Evolutionary conservation across 306 rosid genomes (phyloP), one percentile per base, ranked within the genome.

Genomic region (Arachis stenosperma): DNA sequence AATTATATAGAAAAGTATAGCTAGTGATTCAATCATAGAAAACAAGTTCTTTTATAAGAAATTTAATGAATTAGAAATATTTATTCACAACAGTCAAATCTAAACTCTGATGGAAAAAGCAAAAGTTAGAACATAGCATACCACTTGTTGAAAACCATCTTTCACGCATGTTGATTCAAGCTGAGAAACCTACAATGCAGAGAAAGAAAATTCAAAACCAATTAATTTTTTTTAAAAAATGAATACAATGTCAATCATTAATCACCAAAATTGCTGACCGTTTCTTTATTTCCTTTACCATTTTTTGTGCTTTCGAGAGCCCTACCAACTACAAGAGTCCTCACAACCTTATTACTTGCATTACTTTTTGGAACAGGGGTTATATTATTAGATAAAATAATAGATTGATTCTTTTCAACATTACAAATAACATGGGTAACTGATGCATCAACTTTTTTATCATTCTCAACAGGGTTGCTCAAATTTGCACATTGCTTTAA

Each of bases 101-200:
- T 22, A 36, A 15, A 71, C 4, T 46, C 33, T 47, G 60, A 67
- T 11, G 22, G 41, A 55, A 68, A 60, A 7, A 64, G 54, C 47
- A 71, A 59, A 57, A 46, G 73, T 15, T 36, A 33, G 13, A 44
- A 72, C 55, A 68, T 61, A 68, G 69, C 87, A 69, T 81, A 86
- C 90, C 90, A 81, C 54, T 59, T 72, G 81, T 59, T 78, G 87
- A 81, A 83, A 76, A 50, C 78, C 81, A 67, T 81, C 87, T 70
- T 78, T 81, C 37, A 81, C 73, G 15, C 76, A 60, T 29, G 58
- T 64, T 68, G 74, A 82, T 75, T 84, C 86, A 33, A 70, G 65
- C 46, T 72, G 90, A 79, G 76, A 70, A 72, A 65, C 81, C 86
- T 86, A 71, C 61, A 63, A 66, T 72, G 70, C 43, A 68, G 48